These are phyloP conservation scores for Pythium aphanidermatum DNA, from an alignment of 352 stramenopile genomes.

Conservation along the genomic window DNA sequence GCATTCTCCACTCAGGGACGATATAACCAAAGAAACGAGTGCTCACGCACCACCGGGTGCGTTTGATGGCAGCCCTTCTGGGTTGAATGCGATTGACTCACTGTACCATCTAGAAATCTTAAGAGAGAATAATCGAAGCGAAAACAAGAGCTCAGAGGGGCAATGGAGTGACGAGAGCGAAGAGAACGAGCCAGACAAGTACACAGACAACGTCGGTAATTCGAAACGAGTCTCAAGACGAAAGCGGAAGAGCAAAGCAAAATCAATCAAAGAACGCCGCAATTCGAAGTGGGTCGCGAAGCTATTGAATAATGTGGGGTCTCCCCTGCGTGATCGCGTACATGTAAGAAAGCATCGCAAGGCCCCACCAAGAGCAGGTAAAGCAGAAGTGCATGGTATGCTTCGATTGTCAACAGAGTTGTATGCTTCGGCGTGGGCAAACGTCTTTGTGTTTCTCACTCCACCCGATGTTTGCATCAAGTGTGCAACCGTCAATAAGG, in stretches of 20 bases:
- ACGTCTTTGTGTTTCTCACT: conserved; percentile 35
- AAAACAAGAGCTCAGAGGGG: too few relatives aligned
- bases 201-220: too few relatives aligned
- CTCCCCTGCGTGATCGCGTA: conserved; percentile 27
- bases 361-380: neutral
- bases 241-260: conserved; percentile 5
- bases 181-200: neutral
- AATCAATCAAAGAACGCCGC: neutral
- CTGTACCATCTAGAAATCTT: too few relatives aligned
- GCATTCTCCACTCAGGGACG: too few relatives aligned
- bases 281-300: conserved; percentile 33
- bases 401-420: neutral
- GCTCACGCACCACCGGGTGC: too few relatives aligned
- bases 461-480: conserved; percentile 20
- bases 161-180: neutral
- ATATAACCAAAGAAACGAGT: too few relatives aligned
- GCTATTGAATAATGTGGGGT: conserved; percentile 31
- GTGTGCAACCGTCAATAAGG: conserved; percentile 33
- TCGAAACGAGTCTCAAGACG: too few relatives aligned
- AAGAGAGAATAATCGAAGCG: too few relatives aligned
- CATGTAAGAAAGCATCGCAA: conserved; percentile 27
- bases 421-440: conserved; percentile 21
- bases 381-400: conserved; percentile 6
- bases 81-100: too few relatives aligned
- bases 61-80: too few relatives aligned